Evolutionary conservation across 768 basidiomycete species (phyloP).

Genomic region (Porphyrellus cyaneotinctus): DNA sequence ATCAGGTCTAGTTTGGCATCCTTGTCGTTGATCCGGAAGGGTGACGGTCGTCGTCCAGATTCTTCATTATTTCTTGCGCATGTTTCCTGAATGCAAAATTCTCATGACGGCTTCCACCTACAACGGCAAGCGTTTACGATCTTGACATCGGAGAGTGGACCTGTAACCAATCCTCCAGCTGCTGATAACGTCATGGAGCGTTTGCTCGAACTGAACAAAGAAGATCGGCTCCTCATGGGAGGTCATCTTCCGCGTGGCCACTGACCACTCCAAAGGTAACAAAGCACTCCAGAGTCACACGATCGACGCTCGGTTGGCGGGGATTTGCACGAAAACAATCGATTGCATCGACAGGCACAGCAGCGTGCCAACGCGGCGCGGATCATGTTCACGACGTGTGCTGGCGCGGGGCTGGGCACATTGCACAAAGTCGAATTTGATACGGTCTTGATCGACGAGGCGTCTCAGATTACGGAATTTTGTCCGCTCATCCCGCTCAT

Average conservation of each 20-base stretch:
- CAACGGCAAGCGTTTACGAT: conserved; percentile 41
- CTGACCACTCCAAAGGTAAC: conserved; percentile 60
- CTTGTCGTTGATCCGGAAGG: conserved; percentile 63
- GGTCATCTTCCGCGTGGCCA: conserved; percentile 65
- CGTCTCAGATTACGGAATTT: conserved; percentile 67
- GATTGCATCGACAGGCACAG: conserved; percentile 54
- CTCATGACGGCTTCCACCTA: conserved; percentile 72
- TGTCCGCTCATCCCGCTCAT: conserved; percentile 63
- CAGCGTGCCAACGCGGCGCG: conserved; percentile 52
- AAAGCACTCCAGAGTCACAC: conserved; percentile 55
- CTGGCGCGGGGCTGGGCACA: conserved; percentile 57
- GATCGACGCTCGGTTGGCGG: conserved; percentile 59
- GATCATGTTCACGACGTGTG: conserved; percentile 64
- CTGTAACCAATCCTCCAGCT: conserved; percentile 35
- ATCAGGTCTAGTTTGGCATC: conserved; percentile 41
- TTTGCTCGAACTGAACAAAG: conserved; percentile 48
- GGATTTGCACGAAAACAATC: conserved; percentile 56
- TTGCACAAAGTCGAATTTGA: conserved; percentile 54
- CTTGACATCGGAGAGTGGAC: background rate
- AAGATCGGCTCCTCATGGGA: conserved; percentile 42
- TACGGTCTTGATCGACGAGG: conserved; percentile 64
- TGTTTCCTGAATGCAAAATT: conserved; percentile 40
- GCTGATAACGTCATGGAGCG: conserved; percentile 69
- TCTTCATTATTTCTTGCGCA: conserved; percentile 39
- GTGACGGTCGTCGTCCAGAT: conserved; percentile 68